Conservation (phyloP, 192 early-diverging fungal genomes). For the Rhizophagus prolifer region DNA sequence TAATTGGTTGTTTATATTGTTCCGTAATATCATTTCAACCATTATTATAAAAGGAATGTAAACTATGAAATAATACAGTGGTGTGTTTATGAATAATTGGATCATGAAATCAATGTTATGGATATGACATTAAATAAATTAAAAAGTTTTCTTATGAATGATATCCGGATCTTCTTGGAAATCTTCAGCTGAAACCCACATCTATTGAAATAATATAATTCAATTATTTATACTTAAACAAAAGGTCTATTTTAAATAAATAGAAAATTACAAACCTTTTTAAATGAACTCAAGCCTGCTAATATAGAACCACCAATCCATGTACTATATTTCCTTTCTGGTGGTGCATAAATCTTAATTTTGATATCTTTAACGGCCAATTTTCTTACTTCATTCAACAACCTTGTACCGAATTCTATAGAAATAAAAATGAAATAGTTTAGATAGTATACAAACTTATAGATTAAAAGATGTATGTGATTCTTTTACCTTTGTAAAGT, state of each 20-base stretch:
- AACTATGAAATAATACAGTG: not conserved
- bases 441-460: not conserved
- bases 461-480: no score
- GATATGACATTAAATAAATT: constrained; percentile 14
- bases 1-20: no score
- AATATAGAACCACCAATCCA: constrained; percentile 99
- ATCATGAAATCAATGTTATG: not conserved
- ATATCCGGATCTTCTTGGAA: constrained; percentile 96
- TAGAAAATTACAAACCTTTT: constrained; percentile 57
- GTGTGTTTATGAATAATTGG: not conserved
- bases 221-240: not conserved
- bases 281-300: constrained; percentile 95
- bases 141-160: constrained; percentile 79
- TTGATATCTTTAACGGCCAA: constrained; percentile 91
- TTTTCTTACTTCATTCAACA: constrained; percentile 88
- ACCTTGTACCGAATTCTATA: constrained; percentile 87
- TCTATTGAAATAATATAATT: constrained; percentile 43
- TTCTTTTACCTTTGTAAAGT: constrained; percentile 64
- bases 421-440: not conserved
- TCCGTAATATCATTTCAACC: no score
- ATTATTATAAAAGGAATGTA: not conserved
- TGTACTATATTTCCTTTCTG: constrained; percentile 96
- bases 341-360: constrained; percentile 96
- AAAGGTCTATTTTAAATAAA: not conserved
- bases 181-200: constrained; percentile 99